These are phyloP conservation scores for Amanita pallidorosea DNA, from an alignment of 768 basidiomycete species.

Conservation along the genomic window DNA sequence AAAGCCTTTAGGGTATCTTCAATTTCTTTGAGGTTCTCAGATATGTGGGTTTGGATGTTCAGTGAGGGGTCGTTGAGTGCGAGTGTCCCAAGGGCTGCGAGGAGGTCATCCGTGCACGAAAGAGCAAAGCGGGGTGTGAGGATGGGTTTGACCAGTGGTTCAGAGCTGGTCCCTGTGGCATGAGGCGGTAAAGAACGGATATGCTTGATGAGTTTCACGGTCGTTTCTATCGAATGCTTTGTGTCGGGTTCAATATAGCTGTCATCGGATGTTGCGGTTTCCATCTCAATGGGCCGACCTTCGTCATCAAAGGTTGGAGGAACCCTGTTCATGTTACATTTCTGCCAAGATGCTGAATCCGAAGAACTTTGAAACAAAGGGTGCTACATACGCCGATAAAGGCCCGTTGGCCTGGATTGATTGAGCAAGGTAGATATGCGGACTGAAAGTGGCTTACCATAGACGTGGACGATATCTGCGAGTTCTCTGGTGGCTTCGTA, in stretches of 20 bases:
- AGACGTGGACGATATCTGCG: conserved; percentile 58
- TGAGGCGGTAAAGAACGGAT: conserved; percentile 44
- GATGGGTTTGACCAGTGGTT: conserved; percentile 75
- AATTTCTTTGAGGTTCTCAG: conserved; percentile 75
- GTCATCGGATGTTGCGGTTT: background rate
- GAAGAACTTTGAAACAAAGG: background rate
- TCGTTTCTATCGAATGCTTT: conserved; percentile 48
- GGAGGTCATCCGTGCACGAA: conserved; percentile 66
- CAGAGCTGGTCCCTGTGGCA: conserved; percentile 15
- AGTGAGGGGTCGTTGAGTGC: conserved; percentile 49
- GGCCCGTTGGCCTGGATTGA: conserved; percentile 57
- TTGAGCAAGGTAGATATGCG: background rate
- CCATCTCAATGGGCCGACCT: background rate
- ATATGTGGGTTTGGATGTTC: conserved; percentile 86
- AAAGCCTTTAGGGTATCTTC: conserved; percentile 56
- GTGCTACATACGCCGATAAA: conserved; percentile 62
- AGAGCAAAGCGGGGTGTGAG: conserved; percentile 97
- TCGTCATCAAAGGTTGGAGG: conserved; percentile 28
- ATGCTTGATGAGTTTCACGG: conserved; percentile 54
- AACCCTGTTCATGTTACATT: conserved; percentile 87
- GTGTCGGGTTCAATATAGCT: conserved; percentile 58
- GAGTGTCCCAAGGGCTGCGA: conserved; percentile 49
- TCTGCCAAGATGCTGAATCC: conserved; percentile 26
- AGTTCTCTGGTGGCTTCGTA: conserved; percentile 71
- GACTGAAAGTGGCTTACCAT: conserved; percentile 30